Evolutionary conservation across 805 yeast genomes (phyloP).

Genomic region (Nakazawaea siamensis): DNA sequence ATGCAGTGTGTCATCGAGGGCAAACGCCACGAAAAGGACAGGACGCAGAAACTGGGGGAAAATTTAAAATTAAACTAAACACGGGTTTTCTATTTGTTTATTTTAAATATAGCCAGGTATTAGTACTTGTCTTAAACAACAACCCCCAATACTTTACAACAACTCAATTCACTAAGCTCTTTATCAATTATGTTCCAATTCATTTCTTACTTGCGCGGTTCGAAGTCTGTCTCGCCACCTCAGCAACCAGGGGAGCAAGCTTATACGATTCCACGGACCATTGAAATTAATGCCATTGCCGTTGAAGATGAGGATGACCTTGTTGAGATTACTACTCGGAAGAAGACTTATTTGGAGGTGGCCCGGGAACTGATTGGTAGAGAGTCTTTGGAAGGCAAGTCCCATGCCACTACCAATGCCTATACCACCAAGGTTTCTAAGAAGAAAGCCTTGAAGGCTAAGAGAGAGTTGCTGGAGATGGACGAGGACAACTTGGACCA

Average conservation of each 20-base stretch:
- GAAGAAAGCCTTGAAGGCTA: neutral
- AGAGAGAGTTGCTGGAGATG: neutral
- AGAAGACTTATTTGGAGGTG: conserved; percentile 9
- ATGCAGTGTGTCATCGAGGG: too few relatives aligned
- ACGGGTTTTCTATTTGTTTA: too few relatives aligned
- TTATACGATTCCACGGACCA: conserved; percentile 2
- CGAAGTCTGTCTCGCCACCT: too few relatives aligned
- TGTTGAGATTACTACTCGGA: conserved; percentile 9
- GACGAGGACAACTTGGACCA: conserved; percentile 1
- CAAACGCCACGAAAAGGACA: too few relatives aligned
- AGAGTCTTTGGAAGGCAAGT: neutral
- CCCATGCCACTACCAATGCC: neutral
- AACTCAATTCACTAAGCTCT: too few relatives aligned
- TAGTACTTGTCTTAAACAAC: too few relatives aligned
- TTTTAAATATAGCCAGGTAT: too few relatives aligned
- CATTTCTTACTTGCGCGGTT: neutral
- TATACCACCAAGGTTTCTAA: neutral
- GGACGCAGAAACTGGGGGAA: too few relatives aligned
- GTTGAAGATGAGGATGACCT: conserved; percentile 10
- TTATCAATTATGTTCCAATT: neutral
- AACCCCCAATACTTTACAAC: too few relatives aligned
- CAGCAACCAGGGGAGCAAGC: too few relatives aligned
- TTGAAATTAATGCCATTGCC: conserved; percentile 4
- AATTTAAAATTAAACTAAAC: too few relatives aligned
- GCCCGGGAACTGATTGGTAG: conserved; percentile 5